Evolutionary conservation across 495 filamentous ascomycete genomes (phyloP), one percentile per base, ranked within the genome.

Genomic region (Cenococcum geophilum): DNA sequence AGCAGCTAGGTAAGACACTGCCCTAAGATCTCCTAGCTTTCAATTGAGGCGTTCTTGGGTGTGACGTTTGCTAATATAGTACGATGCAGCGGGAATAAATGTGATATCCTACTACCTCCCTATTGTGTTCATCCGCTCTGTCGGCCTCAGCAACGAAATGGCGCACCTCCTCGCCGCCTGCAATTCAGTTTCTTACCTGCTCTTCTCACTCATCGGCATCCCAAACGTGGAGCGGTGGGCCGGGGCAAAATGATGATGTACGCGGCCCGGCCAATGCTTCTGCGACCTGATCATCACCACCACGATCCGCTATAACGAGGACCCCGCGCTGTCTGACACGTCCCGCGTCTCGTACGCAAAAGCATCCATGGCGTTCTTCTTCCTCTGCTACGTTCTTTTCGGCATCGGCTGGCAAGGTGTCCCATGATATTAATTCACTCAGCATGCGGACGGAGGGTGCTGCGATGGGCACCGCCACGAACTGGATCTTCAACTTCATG

Each of bases 401-500:
- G 65, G 70, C 21, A 64, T 72, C 20, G 70, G 68, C 23, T 72
- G 69, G 66, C 70, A 71, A 35, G 68, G 70, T 23, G 59, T 66
- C 11, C 55, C 64, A 18, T 62, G 64, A 86, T 64, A 82, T 86
- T 70, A 84, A 83, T 63, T 75, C 75, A 14, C 75, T 85, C n/a
- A 72, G 71, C 10, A 82, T 82, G 77, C 68, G 82, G 14, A 79
- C 78, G 0, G 82, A 82, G 59, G 82, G 78, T 0, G 78, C 82
- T 0, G 80, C 81, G 0, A 61, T 82, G 1, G 81, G 79, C 0
- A 84, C 85, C 5, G 83, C 80, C 1, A 82, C 80, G 0, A 81
- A 83, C 59, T 86, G 84, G 83, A 76, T 84, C 57, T 78, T 79
- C 51, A 85, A 86, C 63, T 86, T 62, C 54, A 65, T 58, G 58